Percentiles rank a stretch among this genome's conserved stretches.
These are phyloP conservation scores for Piper longum DNA, from an alignment of 164 flowering plant species.

Conservation along the genomic window DNA sequence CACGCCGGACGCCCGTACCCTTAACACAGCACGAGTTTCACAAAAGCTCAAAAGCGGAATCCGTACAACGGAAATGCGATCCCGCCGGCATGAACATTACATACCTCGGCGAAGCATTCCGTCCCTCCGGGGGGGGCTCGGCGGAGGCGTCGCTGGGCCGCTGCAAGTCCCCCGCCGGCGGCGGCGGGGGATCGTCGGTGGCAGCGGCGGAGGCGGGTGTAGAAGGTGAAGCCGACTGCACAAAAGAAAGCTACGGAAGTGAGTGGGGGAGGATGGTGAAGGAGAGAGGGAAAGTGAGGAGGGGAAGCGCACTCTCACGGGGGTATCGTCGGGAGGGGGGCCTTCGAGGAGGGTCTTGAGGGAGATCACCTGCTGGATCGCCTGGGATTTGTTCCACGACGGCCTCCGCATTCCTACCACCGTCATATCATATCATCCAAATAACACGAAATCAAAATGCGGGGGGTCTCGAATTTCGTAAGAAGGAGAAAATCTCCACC, in stretches of 20 bases:
- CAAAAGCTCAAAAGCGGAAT: too few species aligned
- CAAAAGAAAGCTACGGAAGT: not conserved
- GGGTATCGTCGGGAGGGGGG: constrained; percentile 15
- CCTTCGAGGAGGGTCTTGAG: constrained; percentile 58
- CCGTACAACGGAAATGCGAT: too few species aligned
- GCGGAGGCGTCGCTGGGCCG: constrained; percentile 14
- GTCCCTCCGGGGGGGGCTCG: constrained; percentile 14
- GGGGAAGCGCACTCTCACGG: constrained; percentile 4
- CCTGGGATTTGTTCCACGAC: constrained; percentile 93
- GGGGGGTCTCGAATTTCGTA: too few species aligned
- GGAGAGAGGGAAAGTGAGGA: not conserved
- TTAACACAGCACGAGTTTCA: too few species aligned
- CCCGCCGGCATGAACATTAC: not conserved
- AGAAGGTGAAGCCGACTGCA: constrained; percentile 11
- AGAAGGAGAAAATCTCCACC: constrained; percentile 19
- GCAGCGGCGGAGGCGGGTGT: not conserved
- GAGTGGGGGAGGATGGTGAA: not conserved
- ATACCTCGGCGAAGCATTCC: constrained; percentile 9
- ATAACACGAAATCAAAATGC: too few species aligned
- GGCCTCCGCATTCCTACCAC: constrained; percentile 74
- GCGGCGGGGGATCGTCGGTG: constrained; percentile 15
- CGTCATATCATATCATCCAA: not conserved
- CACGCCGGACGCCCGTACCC: too few species aligned
- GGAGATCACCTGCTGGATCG: constrained; percentile 82
- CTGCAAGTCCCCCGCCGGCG: constrained; percentile 23